phyloP scores from a whole-genome alignment of 2,329 filamentous ascomycete genomes.

The Trichoderma breve region DNA sequence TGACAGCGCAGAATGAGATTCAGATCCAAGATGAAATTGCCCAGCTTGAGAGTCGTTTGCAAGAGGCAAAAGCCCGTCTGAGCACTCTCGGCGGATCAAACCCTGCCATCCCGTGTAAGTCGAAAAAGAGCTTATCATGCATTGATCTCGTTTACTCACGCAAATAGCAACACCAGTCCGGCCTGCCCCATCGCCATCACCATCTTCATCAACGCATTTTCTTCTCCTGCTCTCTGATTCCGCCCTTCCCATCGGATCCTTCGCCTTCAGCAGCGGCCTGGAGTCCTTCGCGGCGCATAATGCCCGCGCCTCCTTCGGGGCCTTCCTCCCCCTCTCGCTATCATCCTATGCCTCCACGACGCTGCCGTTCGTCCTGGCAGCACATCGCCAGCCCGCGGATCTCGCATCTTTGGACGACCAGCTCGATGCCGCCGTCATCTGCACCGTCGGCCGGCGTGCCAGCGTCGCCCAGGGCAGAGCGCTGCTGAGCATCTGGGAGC shows the following conservation, averaged over 20 bases:
- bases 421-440: constrained; percentile 73
- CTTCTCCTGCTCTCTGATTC: constrained; percentile 78
- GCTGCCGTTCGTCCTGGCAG: constrained; percentile 71
- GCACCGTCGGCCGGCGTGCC: constrained; percentile 74
- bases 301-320: constrained; percentile 48
- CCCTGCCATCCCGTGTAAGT: background rate
- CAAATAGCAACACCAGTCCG: background rate
- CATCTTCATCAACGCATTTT: constrained; percentile 53
- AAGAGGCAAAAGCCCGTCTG: constrained; percentile 45
- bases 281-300: constrained; percentile 79
- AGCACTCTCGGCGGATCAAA: constrained; percentile 24
- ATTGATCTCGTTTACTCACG: background rate
- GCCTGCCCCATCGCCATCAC: constrained; percentile 5
- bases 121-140: background rate
- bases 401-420: constrained; percentile 67
- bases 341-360: constrained; percentile 69
- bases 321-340: constrained; percentile 69
- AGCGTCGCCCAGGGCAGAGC: constrained; percentile 74
- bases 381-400: constrained; percentile 52
- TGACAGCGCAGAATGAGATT: constrained; percentile 28
- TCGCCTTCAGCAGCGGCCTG: constrained; percentile 79
- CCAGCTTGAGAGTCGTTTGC: constrained; percentile 52
- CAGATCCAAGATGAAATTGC: constrained; percentile 55
- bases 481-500: constrained; percentile 72
- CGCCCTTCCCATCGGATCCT: constrained; percentile 78